Evolutionary conservation across 2,329 filamentous ascomycete genomes (phyloP), one percentile per base, ranked within the genome.

Genomic region (Dichotomopilus funicola): DNA sequence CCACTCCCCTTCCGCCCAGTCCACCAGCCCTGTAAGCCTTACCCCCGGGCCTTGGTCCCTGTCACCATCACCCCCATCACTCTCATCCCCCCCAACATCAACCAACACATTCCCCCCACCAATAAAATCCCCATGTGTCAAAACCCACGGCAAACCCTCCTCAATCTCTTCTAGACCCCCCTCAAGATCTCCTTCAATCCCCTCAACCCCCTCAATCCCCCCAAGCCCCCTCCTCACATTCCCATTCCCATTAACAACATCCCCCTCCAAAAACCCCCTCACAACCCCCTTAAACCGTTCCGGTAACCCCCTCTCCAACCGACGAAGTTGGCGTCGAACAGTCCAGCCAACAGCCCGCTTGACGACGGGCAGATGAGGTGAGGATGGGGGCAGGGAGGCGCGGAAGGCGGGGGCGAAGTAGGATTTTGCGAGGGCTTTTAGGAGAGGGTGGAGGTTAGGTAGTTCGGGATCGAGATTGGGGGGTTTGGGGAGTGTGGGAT

Each of bases 1-100:
- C 57, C 71, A 75, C 63, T 86, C 82, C 0, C 78, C 81, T 63
- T 87, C 83, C 0, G 80, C 80, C 83, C 83, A 87, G 63, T 87
- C 84, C 0, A 87, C 72, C 1, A 86, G 56, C 1, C 82, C 84
- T 0, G 64, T 71, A 6, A 86, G 63, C 10, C 46, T 34, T 31
- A 53, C 12, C 8, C 33, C 9, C 3, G 37, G 6, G 6, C 36
- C 13, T 5, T 40, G 10, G 11, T 40, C 10, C 47, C 19, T 36
- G 4, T 10, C 35, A 8, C n/a, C 6, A 7, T 35, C 13, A n/a
- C 8, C 35, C 5, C 27, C 27, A 6, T n/a, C 48, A 6, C 27
- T 27, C 19, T 34, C 33, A 43, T n/a, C n/a, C 35, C n/a, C 40
- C 4, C 34, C 46, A 13, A 11, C 9, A 5, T 9, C 13, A 27